These are phyloP conservation scores for Secale cereale DNA, from an alignment of 176 grass and related monocot genomes.

Conservation along the genomic window DNA sequence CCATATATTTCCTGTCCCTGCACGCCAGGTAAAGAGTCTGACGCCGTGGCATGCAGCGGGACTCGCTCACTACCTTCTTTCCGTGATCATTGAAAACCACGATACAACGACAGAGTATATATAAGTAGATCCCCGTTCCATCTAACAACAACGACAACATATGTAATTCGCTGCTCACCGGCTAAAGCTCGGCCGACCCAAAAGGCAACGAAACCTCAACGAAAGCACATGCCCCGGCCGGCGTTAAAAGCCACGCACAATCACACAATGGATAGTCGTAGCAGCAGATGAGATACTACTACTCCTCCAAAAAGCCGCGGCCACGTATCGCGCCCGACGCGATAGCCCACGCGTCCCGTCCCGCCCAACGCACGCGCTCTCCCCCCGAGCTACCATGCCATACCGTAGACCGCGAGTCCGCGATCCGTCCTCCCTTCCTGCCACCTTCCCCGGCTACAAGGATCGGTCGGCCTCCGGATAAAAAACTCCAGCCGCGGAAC, in stretches of 20 bases:
- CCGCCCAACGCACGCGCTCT: background rate
- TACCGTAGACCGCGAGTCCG: too few species aligned
- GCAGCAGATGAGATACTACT: too few species aligned
- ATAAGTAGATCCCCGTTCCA: background rate
- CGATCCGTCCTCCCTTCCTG: slow-evolving; percentile 5
- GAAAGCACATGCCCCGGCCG: slow-evolving; percentile 7
- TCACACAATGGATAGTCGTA: background rate
- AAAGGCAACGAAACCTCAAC: background rate
- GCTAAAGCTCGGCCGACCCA: background rate
- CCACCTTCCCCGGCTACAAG: background rate
- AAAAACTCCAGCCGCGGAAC: too few species aligned
- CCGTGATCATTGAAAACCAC: background rate
- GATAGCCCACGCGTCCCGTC: slow-evolving; percentile 27
- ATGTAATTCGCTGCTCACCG: background rate
- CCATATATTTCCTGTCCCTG: background rate
- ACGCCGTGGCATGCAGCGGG: background rate
- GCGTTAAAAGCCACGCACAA: background rate
- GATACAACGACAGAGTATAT: too few species aligned
- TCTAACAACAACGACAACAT: background rate
- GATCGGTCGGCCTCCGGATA: too few species aligned
- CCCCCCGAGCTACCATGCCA: too few species aligned
- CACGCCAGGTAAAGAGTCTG: background rate
- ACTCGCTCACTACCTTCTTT: background rate
- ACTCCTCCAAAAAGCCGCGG: slow-evolving; percentile 41
- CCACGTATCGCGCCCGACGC: slow-evolving; percentile 34